Evolutionary conservation across 371 early-diverging fungal species (phyloP).

Genomic region (Apophysomyces trapeziformis): DNA sequence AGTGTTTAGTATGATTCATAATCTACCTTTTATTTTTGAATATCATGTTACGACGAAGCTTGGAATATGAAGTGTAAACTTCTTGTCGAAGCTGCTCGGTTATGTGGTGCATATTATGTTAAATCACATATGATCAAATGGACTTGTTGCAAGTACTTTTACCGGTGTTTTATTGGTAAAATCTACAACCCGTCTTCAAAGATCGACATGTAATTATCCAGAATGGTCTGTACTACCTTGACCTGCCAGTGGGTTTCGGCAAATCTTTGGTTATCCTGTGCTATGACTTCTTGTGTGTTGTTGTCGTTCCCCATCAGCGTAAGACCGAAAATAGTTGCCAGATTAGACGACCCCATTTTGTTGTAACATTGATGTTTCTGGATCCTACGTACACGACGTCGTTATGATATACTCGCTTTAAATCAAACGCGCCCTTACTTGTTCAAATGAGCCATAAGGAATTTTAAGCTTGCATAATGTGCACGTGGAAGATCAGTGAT

Average conservation of each 20-base stretch:
- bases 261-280: conserved; percentile 42
- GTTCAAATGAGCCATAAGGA: conserved; percentile 75
- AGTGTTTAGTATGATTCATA: too few species aligned
- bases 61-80: too few species aligned
- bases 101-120: too few species aligned
- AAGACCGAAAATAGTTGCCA: conserved; percentile 91
- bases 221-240: conserved; percentile 62
- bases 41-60: too few species aligned
- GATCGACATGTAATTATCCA: conserved; percentile 62
- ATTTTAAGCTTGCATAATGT: conserved; percentile 78
- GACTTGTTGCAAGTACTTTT: too few species aligned
- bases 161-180: not conserved
- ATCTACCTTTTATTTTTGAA: too few species aligned
- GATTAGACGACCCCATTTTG: conserved; percentile 84
- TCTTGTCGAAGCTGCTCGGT: too few species aligned
- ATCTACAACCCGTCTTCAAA: conserved; percentile 58
- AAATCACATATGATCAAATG: too few species aligned
- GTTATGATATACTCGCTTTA: conserved; percentile 2
- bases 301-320: conserved; percentile 73
- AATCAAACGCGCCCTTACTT: conserved; percentile 42
- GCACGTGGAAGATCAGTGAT: conserved; percentile 76
- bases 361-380: conserved; percentile 77
- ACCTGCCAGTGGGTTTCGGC: conserved; percentile 65
- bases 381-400: conserved; percentile 52
- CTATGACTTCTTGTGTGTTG: conserved; percentile 15